A percentile compares a stretch with the other conserved stretches of the same genome.
phyloP scores from a whole-genome alignment of 164 flowering plant genomes.

The Vitis rotundifolia region DNA sequence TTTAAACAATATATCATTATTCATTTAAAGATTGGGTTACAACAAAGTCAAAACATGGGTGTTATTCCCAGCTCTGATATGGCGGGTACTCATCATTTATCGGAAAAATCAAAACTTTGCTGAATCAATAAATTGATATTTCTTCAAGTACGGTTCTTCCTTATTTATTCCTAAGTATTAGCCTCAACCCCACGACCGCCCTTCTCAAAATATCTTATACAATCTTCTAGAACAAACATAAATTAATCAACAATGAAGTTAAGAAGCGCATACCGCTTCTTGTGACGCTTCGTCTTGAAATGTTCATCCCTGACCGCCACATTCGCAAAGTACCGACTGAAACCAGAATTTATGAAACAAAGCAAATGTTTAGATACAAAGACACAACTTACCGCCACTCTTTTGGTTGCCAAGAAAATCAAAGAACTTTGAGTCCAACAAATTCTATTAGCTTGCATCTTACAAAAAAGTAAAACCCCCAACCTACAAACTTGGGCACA shows the following conservation, averaged over 20 bases:
- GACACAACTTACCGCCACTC: not conserved
- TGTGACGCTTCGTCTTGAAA: slow-evolving; percentile 84
- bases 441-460: not conserved
- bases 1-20: too few relatives aligned
- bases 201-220: too few relatives aligned
- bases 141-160: too few relatives aligned
- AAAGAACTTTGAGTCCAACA: not conserved
- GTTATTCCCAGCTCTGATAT: too few relatives aligned
- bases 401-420: not conserved
- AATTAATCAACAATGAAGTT: not conserved
- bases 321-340: slow-evolving; percentile 82
- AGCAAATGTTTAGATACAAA: not conserved
- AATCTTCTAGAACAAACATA: too few relatives aligned
- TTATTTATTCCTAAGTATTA: too few relatives aligned
- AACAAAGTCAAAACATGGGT: too few relatives aligned
- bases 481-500: not conserved
- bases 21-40: too few relatives aligned
- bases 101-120: too few relatives aligned
- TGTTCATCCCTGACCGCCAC: slow-evolving; percentile 80
- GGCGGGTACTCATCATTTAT: too few relatives aligned
- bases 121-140: too few relatives aligned
- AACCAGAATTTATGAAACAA: slow-evolving; percentile 5
- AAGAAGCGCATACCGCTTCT: slow-evolving; percentile 60
- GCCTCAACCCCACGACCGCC: too few relatives aligned
- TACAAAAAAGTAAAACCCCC: not conserved